Evolutionary conservation across 192 early-diverging fungal genomes (phyloP).

Genomic region (Physocladia obscura): DNA sequence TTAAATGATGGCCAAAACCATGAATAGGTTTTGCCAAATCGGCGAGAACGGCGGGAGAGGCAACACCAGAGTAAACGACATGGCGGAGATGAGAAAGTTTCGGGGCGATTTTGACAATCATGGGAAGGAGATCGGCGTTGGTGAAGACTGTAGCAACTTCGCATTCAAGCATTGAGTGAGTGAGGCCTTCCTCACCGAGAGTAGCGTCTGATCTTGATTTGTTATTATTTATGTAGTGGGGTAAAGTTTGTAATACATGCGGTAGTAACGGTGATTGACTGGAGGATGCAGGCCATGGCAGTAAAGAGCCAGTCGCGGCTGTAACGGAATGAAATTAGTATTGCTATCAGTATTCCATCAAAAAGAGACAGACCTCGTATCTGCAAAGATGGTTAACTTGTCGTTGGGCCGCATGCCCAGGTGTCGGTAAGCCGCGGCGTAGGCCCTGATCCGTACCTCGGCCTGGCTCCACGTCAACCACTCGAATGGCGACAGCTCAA

Average conservation of each 20-base stretch:
- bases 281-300: conserved; percentile 65
- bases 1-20: not conserved
- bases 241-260: conserved; percentile 42
- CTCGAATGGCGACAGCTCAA: not conserved
- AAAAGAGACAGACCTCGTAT: conserved; percentile 24
- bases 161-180: conserved; percentile 80
- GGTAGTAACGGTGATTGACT: conserved; percentile 75
- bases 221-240: conserved; percentile 47
- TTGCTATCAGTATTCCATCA: not conserved
- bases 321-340: not conserved
- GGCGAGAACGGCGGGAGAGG: conserved; percentile 34
- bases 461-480: conserved; percentile 50
- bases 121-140: conserved; percentile 69
- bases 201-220: too few relatives aligned
- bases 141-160: conserved; percentile 73
- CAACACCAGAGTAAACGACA: conserved; percentile 72
- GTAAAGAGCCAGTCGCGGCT: conserved; percentile 64
- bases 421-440: conserved; percentile 68
- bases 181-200: conserved; percentile 79
- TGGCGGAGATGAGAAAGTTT: conserved; percentile 61
- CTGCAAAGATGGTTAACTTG: conserved; percentile 48
- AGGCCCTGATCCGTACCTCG: conserved; percentile 52
- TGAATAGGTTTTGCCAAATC: not conserved
- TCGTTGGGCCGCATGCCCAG: conserved; percentile 57
- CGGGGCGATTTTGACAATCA: conserved; percentile 57